phyloP scores from a whole-genome alignment of 75 land plant genomes.

The Pinus albicaulis region DNA sequence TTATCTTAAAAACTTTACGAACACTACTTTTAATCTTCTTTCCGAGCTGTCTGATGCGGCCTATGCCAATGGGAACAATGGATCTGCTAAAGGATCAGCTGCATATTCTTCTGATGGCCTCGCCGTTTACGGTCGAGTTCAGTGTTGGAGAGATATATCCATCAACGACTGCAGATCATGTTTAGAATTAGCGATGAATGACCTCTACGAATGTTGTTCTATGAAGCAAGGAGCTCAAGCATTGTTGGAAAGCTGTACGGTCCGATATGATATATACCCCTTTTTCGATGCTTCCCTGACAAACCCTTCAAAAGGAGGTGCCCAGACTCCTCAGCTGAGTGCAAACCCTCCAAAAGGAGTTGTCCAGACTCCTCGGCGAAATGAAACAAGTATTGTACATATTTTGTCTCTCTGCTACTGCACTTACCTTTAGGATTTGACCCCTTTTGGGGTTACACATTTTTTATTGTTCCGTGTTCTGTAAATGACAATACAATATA shows the following conservation, averaged over 20 bases:
- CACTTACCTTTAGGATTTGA: background rate
- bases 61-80: background rate
- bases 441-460: background rate
- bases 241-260: background rate
- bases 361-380: background rate
- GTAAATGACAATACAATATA: background rate
- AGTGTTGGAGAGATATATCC: constrained; percentile 3
- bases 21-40: background rate
- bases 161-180: background rate
- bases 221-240: no score
- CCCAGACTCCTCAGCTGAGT: no score
- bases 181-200: background rate
- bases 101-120: background rate
- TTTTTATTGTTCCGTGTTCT: background rate
- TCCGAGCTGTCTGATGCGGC: background rate
- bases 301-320: background rate
- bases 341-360: background rate
- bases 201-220: background rate
- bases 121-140: background rate
- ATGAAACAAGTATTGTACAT: background rate
- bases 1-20: background rate
- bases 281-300: background rate
- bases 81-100: background rate
- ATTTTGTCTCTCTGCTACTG: background rate
- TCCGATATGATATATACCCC: background rate